Evolutionary conservation across 345 rosid species (phyloP).

Genomic region (Xanthoceras sorbifolium): DNA sequence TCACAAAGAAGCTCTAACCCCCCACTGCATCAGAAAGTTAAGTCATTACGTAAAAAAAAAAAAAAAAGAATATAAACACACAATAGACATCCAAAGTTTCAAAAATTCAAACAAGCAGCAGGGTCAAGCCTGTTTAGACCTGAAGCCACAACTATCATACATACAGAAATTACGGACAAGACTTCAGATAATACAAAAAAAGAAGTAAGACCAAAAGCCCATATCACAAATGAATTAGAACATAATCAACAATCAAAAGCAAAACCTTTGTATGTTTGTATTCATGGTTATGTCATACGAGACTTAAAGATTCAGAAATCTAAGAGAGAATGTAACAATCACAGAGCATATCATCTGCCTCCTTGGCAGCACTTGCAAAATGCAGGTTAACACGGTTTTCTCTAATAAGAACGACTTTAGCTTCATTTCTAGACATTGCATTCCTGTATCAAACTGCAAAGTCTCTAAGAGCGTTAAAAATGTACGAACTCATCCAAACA

Average conservation of each 20-base stretch:
- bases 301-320: not conserved
- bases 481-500: no score
- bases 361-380: not conserved
- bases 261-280: not conserved
- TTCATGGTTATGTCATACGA: not conserved
- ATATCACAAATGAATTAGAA: not conserved
- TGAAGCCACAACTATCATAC: not conserved
- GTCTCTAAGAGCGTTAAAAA: not conserved
- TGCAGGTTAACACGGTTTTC: not conserved
- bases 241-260: not conserved
- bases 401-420: not conserved
- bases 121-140: not conserved
- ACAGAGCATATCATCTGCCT: not conserved
- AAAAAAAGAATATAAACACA: not conserved
- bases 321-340: not conserved
- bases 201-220: not conserved
- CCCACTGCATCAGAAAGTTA: slow-evolving; percentile 52
- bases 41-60: not conserved
- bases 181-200: not conserved
- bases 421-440: not conserved
- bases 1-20: slow-evolving; percentile 85
- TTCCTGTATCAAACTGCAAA: not conserved
- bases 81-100: not conserved
- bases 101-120: not conserved
- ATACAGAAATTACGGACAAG: not conserved